Conservation (phyloP, 2,329 filamentous ascomycete species). For the Metarhizium guizhouense region DNA sequence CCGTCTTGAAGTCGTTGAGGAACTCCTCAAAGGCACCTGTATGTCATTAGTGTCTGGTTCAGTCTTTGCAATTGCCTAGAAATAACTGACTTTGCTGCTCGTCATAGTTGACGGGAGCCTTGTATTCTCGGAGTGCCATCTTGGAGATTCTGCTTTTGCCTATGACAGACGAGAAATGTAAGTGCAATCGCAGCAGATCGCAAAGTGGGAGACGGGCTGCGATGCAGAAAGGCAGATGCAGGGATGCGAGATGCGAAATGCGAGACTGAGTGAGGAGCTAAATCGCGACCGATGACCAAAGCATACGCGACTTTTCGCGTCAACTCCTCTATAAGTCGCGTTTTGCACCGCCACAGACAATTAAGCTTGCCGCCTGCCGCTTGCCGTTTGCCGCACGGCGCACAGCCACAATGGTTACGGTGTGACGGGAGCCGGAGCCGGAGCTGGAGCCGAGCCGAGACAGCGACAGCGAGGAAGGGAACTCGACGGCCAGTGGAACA, state of each 20-base stretch:
- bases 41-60: neutral
- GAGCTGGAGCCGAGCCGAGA: too few relatives aligned
- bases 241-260: conserved; percentile 8
- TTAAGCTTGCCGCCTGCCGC: conserved; percentile 3
- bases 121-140: conserved; percentile 83
- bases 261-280: neutral
- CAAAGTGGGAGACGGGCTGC: conserved; percentile 10
- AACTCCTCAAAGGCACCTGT: conserved; percentile 80
- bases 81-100: conserved; percentile 64
- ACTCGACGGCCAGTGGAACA: too few relatives aligned
- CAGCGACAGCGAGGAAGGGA: too few relatives aligned
- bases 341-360: conserved; percentile 14
- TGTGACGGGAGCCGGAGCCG: neutral
- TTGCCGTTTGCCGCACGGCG: too few relatives aligned
- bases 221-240: neutral
- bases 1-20: conserved; percentile 75
- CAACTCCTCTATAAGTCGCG: conserved; percentile 10
- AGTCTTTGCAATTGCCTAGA: neutral
- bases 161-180: neutral
- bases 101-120: conserved; percentile 75
- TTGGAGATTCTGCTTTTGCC: conserved; percentile 13
- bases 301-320: conserved; percentile 26
- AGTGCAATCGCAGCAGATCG: conserved; percentile 4
- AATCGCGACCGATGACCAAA: neutral
- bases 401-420: too few relatives aligned